Conservation (phyloP, 257 asterid genomes). For the Orobanche coerulescens region DNA sequence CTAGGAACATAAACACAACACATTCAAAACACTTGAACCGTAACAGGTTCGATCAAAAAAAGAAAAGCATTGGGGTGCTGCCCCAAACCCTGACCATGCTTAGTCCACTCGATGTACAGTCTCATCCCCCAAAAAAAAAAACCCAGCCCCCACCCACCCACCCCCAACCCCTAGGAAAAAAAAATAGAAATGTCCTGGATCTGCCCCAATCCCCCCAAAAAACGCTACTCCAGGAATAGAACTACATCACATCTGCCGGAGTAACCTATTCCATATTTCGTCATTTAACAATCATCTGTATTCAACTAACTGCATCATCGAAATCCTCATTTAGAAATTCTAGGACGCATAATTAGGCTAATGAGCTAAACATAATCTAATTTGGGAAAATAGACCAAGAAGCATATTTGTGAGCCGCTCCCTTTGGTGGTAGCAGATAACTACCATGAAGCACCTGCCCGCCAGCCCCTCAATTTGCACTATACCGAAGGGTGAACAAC, state of each 20-base stretch:
- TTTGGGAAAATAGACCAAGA: background rate
- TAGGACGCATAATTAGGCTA: background rate
- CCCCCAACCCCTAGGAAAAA: no score
- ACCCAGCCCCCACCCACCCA: no score
- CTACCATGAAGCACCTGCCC: background rate
- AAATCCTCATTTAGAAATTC: background rate
- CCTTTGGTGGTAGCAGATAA: background rate
- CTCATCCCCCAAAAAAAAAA: no score
- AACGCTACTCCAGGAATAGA: slow-evolving; percentile 10
- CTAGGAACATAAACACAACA: no score
- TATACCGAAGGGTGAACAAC: no score
- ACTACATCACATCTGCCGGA: background rate
- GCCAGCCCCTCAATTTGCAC: background rate
- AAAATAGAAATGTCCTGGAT: no score
- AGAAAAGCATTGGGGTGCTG: no score
- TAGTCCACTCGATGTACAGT: no score
- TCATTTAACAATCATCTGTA: background rate
- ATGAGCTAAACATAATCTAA: background rate
- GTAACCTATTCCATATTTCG: slow-evolving; percentile 5
- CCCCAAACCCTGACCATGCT: no score
- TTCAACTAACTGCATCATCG: background rate
- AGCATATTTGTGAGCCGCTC: background rate
- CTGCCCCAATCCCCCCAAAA: no score
- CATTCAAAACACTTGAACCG: no score
- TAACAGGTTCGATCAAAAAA: no score